Percentiles rank a stretch among this genome's conserved stretches.
Evolutionary conservation across 768 basidiomycete genomes (phyloP).

Genomic region (Hygrophorus russula): DNA sequence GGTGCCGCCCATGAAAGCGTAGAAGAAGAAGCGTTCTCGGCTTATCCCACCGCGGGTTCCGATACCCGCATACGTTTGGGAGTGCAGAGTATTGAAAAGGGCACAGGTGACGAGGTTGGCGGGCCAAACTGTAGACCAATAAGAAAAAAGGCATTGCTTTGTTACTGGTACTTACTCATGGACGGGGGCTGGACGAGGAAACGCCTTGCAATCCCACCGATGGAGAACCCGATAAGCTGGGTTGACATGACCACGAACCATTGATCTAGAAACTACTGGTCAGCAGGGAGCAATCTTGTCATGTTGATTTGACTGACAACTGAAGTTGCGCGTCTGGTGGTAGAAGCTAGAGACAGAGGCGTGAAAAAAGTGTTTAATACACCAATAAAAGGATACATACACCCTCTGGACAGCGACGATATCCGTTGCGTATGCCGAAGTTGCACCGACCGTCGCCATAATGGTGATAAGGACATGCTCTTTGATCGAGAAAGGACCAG

Average conservation of each 20-base stretch:
- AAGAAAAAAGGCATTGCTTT: slow-evolving; percentile 9
- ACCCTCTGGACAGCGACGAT: slow-evolving; percentile 69
- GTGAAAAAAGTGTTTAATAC: no score
- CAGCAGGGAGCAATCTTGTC: neutral
- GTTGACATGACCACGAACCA: slow-evolving; percentile 73
- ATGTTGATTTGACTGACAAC: slow-evolving; percentile 26
- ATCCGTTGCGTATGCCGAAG: slow-evolving; percentile 65
- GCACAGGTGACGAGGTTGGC: slow-evolving; percentile 62
- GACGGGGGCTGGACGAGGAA: slow-evolving; percentile 68
- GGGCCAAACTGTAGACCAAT: slow-evolving; percentile 59
- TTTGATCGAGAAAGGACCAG: slow-evolving; percentile 66
- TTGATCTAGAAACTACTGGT: slow-evolving; percentile 36
- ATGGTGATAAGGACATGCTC: slow-evolving; percentile 61
- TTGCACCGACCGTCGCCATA: slow-evolving; percentile 27
- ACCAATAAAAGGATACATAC: slow-evolving; percentile 16
- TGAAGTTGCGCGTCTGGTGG: slow-evolving; percentile 48
- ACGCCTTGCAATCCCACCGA: slow-evolving; percentile 59
- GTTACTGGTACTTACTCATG: slow-evolving; percentile 39
- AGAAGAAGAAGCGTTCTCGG: slow-evolving; percentile 70
- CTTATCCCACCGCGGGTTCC: slow-evolving; percentile 55
- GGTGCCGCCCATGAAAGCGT: slow-evolving; percentile 43
- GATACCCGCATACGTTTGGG: slow-evolving; percentile 55
- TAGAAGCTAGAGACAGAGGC: slow-evolving; percentile 20
- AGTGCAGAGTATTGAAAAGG: slow-evolving; percentile 74
- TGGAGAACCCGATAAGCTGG: slow-evolving; percentile 74